phyloP scores from a whole-genome alignment of 768 basidiomycete species.

The Trametes cubensis region DNA sequence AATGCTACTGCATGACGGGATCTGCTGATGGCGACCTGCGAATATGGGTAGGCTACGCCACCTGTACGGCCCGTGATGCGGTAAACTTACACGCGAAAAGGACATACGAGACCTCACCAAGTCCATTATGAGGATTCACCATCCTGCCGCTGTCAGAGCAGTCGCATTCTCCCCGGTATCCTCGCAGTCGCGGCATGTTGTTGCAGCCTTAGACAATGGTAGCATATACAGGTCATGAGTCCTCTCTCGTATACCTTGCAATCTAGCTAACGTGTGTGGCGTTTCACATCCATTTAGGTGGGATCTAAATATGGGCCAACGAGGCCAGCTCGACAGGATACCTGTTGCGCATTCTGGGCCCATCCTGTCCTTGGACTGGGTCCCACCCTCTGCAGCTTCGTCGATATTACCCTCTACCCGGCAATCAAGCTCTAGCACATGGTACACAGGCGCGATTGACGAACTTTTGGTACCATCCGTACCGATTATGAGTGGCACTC shows the following conservation, averaged over 20 bases:
- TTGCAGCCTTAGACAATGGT: slow-evolving; percentile 42
- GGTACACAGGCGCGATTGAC: slow-evolving; percentile 31
- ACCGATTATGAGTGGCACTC: slow-evolving; percentile 10
- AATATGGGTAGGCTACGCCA: slow-evolving; percentile 62
- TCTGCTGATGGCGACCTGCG: slow-evolving; percentile 81
- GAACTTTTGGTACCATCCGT: slow-evolving; percentile 24
- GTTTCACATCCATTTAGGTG: slow-evolving; percentile 46
- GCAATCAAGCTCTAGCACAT: slow-evolving; percentile 22
- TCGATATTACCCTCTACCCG: slow-evolving; percentile 24
- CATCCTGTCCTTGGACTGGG: slow-evolving; percentile 78
- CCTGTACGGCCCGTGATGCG: not conserved
- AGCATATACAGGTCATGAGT: slow-evolving; percentile 55
- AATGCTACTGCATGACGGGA: slow-evolving; percentile 75
- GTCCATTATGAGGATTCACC: slow-evolving; percentile 70
- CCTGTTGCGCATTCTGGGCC: slow-evolving; percentile 74
- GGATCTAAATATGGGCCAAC: slow-evolving; percentile 79
- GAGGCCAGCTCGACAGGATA: slow-evolving; percentile 70
- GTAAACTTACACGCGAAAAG: slow-evolving; percentile 30
- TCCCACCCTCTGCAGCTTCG: slow-evolving; percentile 35
- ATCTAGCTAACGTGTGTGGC: not conserved
- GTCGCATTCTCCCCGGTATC: slow-evolving; percentile 70
- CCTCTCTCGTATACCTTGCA: not conserved
- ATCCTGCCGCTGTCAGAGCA: slow-evolving; percentile 68
- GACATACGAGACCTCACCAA: slow-evolving; percentile 73
- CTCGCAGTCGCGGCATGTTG: slow-evolving; percentile 67